A percentile compares a stretch with the other conserved stretches of the same genome.
These are phyloP conservation scores for Capronia americana DNA, from an alignment of 2,329 filamentous ascomycete species.

Conservation along the genomic window DNA sequence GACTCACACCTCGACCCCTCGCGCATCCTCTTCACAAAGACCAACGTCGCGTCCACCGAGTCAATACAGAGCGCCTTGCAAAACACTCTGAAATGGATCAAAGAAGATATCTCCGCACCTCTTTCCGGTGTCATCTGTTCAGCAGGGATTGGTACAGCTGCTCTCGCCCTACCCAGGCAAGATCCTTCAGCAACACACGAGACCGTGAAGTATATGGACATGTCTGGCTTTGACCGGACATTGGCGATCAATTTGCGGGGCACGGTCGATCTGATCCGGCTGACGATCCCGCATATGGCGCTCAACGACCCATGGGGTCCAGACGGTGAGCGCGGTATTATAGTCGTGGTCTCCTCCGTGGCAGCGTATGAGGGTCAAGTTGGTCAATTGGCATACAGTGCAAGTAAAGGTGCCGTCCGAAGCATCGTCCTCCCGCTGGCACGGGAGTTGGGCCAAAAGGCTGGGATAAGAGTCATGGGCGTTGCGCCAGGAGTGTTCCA, in stretches of 20 bases:
- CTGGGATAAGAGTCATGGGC: constrained; percentile 40
- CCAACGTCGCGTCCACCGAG: constrained; percentile 40
- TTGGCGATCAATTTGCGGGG: constrained; percentile 52
- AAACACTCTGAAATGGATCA: constrained; percentile 37
- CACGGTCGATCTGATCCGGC: constrained; percentile 40
- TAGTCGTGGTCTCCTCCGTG: constrained; percentile 39
- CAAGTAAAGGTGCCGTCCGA: constrained; percentile 40
- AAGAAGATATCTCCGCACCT: constrained; percentile 30
- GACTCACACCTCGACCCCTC: constrained; percentile 26
- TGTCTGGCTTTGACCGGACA: constrained; percentile 63
- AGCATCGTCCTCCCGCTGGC: constrained; percentile 41
- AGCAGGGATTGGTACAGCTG: constrained; percentile 39
- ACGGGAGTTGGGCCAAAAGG: constrained; percentile 39
- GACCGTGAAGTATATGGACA: constrained; percentile 52
- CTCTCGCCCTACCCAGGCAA: constrained; percentile 36
- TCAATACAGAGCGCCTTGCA: constrained; percentile 37
- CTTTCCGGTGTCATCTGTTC: constrained; percentile 38
- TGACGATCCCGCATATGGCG: constrained; percentile 39
- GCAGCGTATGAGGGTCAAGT: constrained; percentile 41
- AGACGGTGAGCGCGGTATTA: constrained; percentile 39
- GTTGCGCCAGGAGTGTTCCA: constrained; percentile 41
- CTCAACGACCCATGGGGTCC: constrained; percentile 33
- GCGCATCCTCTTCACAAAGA: constrained; percentile 41
- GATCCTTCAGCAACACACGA: constrained; percentile 30
- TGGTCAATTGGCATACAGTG: constrained; percentile 41